These are phyloP conservation scores for Phytophthora nicotianae DNA, from an alignment of 352 stramenopile genomes.

Conservation along the genomic window DNA sequence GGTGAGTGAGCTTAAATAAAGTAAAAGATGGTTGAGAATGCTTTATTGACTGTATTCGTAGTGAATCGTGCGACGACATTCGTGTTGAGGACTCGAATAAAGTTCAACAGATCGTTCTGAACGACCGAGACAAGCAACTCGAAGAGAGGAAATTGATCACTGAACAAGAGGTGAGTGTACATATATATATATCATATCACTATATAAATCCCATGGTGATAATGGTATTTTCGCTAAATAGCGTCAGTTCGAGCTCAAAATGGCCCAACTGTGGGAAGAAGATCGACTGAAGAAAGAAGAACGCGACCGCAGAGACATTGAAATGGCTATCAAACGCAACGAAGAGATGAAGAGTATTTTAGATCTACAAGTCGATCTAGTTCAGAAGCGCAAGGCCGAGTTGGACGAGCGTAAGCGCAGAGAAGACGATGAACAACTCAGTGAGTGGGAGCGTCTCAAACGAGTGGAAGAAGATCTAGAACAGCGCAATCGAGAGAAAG, in stretches of 20 bases:
- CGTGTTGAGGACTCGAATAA: slow-evolving; percentile 72
- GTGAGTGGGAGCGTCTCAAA: slow-evolving; percentile 65
- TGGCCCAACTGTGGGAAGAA: slow-evolving; percentile 76
- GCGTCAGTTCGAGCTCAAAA: slow-evolving; percentile 51
- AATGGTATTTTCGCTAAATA: slow-evolving; percentile 11
- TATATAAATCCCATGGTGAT: no score
- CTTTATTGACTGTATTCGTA: slow-evolving; percentile 11
- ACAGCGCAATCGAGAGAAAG: slow-evolving; percentile 49
- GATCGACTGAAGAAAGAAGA: slow-evolving; percentile 81
- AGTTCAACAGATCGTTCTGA: slow-evolving; percentile 58
- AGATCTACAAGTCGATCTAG: slow-evolving; percentile 74
- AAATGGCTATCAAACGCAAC: slow-evolving; percentile 53
- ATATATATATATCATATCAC: not conserved
- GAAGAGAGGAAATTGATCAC: slow-evolving; percentile 48
- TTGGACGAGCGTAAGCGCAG: slow-evolving; percentile 42
- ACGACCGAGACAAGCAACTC: slow-evolving; percentile 66
- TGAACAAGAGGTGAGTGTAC: slow-evolving; percentile 50
- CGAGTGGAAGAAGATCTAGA: slow-evolving; percentile 72
- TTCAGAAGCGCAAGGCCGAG: slow-evolving; percentile 51
- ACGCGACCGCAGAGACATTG: slow-evolving; percentile 58
- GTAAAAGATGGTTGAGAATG: not conserved
- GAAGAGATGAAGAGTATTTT: slow-evolving; percentile 79
- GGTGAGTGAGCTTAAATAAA: no score
- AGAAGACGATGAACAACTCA: slow-evolving; percentile 60
- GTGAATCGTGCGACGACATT: slow-evolving; percentile 71